Percentiles rank a stretch among this genome's conserved stretches.
phyloP scores from a whole-genome alignment of 2,329 filamentous ascomycete species.

The Calycina marina region DNA sequence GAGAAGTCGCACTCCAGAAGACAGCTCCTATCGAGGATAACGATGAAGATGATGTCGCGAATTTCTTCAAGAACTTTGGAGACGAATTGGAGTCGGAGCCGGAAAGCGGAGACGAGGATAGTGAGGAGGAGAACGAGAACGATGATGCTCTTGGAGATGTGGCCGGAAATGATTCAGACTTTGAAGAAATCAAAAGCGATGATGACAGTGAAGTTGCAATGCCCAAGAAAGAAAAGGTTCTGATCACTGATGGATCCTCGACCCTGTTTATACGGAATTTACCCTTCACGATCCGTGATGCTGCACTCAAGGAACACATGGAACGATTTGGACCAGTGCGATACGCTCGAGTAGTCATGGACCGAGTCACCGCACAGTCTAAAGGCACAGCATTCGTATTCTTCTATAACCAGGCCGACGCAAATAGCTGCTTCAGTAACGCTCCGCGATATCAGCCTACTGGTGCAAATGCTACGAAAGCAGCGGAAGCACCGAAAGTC shows the following conservation, averaged over 20 bases:
- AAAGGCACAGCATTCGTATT: slow-evolving; percentile 92
- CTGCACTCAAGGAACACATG: slow-evolving; percentile 74
- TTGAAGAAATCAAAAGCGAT: slow-evolving; percentile 24
- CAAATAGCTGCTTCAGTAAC: slow-evolving; percentile 57
- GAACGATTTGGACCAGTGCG: slow-evolving; percentile 73
- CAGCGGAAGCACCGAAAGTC: slow-evolving; percentile 27
- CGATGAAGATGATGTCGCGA: slow-evolving; percentile 24
- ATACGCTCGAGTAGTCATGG: slow-evolving; percentile 84
- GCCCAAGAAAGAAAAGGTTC: slow-evolving; percentile 22
- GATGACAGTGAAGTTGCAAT: slow-evolving; percentile 28
- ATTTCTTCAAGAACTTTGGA: slow-evolving; percentile 22
- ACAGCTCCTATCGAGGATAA: slow-evolving; percentile 20
- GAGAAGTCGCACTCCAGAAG: slow-evolving; percentile 18
- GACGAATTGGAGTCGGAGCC: slow-evolving; percentile 25
- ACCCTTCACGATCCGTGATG: slow-evolving; percentile 76
- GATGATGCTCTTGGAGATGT: slow-evolving; percentile 18
- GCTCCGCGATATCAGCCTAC: slow-evolving; percentile 47
- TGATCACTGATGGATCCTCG: slow-evolving; percentile 47
- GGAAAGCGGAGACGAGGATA: slow-evolving; percentile 23
- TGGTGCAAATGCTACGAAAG: slow-evolving; percentile 22
- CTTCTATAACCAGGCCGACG: slow-evolving; percentile 68
- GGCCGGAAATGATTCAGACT: slow-evolving; percentile 26
- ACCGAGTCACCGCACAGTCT: slow-evolving; percentile 70
- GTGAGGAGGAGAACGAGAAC: slow-evolving; percentile 21
- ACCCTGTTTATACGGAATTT: slow-evolving; percentile 91